Percentiles rank a stretch among this genome's conserved stretches.
Conservation (phyloP, 1,284 basidiomycete genomes). For the Vanrija sp. region DNA sequence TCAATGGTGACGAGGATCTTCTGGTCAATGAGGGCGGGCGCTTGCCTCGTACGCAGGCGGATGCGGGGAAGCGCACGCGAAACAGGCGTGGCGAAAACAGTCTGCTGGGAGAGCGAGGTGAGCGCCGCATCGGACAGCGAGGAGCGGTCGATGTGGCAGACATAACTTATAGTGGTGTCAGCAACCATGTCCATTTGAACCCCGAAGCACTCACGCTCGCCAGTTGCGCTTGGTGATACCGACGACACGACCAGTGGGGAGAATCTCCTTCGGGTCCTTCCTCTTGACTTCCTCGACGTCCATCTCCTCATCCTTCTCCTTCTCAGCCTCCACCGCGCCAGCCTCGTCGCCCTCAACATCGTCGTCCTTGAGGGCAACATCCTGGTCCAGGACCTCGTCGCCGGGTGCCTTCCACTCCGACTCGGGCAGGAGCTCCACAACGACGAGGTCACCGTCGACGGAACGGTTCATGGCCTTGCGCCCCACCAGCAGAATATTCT, state of each 20-base stretch:
- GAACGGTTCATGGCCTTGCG: slow-evolving; percentile 93
- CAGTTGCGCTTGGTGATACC: slow-evolving; percentile 94
- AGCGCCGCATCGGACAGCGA: slow-evolving; percentile 75
- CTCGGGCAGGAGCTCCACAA: slow-evolving; percentile 81
- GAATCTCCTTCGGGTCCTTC: slow-evolving; percentile 50
- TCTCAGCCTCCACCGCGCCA: slow-evolving; percentile 53
- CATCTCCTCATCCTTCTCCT: slow-evolving; percentile 32
- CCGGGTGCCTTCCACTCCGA: slow-evolving; percentile 89
- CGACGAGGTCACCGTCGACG: slow-evolving; percentile 90
- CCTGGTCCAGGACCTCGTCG: slow-evolving; percentile 91
- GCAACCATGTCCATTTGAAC: background rate
- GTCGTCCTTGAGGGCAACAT: slow-evolving; percentile 83
- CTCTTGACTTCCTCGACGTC: slow-evolving; percentile 44
- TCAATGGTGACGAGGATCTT: slow-evolving; percentile 97
- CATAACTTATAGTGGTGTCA: slow-evolving; percentile 59
- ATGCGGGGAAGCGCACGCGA: slow-evolving; percentile 90
- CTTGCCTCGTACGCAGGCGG: slow-evolving; percentile 89
- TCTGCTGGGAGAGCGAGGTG: slow-evolving; percentile 81
- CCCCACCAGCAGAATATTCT: slow-evolving; percentile 80
- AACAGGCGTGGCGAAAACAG: slow-evolving; percentile 91
- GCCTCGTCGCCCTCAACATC: slow-evolving; percentile 91
- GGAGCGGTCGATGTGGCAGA: slow-evolving; percentile 89
- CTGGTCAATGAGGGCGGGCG: slow-evolving; percentile 78
- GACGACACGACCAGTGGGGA: slow-evolving; percentile 88
- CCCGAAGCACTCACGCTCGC: slow-evolving; percentile 63